Conservation (phyloP, 192 early-diverging fungal species). For the Linnemannia schmuckeri region DNA sequence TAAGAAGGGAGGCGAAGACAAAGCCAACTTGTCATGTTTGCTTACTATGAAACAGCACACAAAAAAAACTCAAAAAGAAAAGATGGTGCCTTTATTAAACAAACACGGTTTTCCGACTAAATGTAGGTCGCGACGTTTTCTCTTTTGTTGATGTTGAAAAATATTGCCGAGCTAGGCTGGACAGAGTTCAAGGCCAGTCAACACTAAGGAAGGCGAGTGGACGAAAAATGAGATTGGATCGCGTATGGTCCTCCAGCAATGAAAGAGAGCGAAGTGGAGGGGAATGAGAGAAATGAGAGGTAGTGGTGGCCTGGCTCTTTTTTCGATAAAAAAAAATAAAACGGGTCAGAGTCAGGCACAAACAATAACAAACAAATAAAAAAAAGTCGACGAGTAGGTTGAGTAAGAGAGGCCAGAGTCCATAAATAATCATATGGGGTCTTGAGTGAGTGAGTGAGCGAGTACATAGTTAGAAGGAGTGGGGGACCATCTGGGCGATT, state of each 20-base stretch:
- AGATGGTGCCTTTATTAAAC: background rate
- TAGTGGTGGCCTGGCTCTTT: background rate
- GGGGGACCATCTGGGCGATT: conserved; percentile 5
- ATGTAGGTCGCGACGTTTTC: background rate
- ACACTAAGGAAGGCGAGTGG: background rate
- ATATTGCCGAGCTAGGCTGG: background rate
- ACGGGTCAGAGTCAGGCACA: background rate
- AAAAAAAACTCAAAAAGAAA: background rate
- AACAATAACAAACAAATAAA: background rate
- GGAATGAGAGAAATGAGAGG: background rate
- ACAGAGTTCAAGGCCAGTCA: conserved; percentile 45
- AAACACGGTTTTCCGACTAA: background rate
- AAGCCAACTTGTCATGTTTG: background rate
- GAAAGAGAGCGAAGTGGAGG: background rate
- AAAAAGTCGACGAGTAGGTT: background rate
- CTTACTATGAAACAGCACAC: background rate
- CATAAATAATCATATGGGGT: no score
- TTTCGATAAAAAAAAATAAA: background rate
- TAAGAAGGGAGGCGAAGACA: no score
- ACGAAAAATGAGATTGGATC: background rate
- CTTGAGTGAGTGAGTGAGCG: no score
- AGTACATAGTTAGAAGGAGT: background rate
- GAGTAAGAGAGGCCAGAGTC: background rate
- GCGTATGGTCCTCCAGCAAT: background rate
- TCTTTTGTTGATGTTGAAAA: background rate